These are phyloP conservation scores for Soucietia sequanensis DNA, from an alignment of 805 yeast genomes.

Conservation along the genomic window DNA sequence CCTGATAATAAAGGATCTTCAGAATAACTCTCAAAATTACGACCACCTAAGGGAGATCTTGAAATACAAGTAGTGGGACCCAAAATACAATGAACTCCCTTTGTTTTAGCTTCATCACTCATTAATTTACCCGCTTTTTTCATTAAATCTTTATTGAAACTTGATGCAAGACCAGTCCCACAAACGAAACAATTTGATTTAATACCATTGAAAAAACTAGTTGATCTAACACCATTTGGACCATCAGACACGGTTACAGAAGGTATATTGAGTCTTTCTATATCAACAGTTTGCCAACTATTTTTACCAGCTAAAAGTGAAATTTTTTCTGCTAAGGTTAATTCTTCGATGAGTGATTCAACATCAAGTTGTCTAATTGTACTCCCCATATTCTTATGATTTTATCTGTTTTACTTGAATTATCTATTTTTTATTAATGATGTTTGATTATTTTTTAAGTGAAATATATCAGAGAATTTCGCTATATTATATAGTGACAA, in stretches of 20 bases:
- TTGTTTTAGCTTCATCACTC: constrained; percentile 54
- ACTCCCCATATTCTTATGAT: neutral
- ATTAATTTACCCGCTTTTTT: constrained; percentile 49
- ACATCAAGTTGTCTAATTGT: constrained; percentile 20
- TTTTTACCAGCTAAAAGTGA: constrained; percentile 40
- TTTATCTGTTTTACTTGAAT: too few relatives aligned
- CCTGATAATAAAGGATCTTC: constrained; percentile 57
- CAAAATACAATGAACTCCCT: constrained; percentile 44
- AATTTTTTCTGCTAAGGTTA: constrained; percentile 35
- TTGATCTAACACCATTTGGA: constrained; percentile 65
- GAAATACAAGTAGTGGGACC: constrained; percentile 50
- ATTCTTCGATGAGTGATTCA: constrained; percentile 25
- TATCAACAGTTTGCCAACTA: constrained; percentile 50
- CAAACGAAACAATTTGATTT: constrained; percentile 61
- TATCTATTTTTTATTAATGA: too few relatives aligned
- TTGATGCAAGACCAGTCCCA: constrained; percentile 59
- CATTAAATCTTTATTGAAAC: constrained; percentile 52
- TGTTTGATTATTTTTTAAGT: too few relatives aligned
- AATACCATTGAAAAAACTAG: constrained; percentile 48
- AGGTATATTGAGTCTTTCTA: constrained; percentile 44
- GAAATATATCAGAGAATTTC: too few relatives aligned
- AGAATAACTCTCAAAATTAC: constrained; percentile 61
- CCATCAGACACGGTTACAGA: constrained; percentile 54
- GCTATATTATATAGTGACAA: too few relatives aligned
- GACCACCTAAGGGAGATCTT: constrained; percentile 58